Conservation (phyloP, 495 filamentous ascomycete genomes). For the Podospora conica region DNA sequence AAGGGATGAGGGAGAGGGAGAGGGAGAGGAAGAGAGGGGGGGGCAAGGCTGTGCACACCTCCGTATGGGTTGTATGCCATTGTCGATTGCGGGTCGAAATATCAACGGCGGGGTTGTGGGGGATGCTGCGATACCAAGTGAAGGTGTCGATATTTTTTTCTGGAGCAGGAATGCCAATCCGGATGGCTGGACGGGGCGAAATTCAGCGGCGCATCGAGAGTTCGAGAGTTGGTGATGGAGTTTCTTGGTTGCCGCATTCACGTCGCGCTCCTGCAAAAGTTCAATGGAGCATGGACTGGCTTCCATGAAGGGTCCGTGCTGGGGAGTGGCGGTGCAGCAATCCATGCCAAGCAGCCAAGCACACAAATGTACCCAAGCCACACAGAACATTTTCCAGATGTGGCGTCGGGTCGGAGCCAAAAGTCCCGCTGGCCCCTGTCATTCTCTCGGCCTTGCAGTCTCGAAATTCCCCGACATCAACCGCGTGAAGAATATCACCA, state of each 20-base stretch:
- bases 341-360: not conserved
- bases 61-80: slow-evolving; percentile 77
- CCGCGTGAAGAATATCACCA: not conserved
- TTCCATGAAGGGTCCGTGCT: not conserved
- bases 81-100: slow-evolving; percentile 6
- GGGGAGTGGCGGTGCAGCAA: not conserved
- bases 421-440: not conserved
- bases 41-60: slow-evolving; percentile 45
- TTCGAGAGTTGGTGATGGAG: not conserved
- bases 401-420: slow-evolving; percentile 2
- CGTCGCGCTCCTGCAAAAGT: slow-evolving; percentile 12
- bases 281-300: not conserved
- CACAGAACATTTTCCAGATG: not conserved
- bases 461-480: slow-evolving; percentile 3
- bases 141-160: not conserved
- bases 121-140: not conserved
- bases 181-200: not conserved
- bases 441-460: not conserved
- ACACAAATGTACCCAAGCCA: no score
- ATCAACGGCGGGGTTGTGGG: not conserved
- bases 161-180: not conserved
- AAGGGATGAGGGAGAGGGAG: not conserved
- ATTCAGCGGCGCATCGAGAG: not conserved
- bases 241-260: slow-evolving; percentile 3
- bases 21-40: not conserved